Base-by-base conservation (phyloP, 345 rosid species). In the Eucalyptus camaldulensis region DNA sequence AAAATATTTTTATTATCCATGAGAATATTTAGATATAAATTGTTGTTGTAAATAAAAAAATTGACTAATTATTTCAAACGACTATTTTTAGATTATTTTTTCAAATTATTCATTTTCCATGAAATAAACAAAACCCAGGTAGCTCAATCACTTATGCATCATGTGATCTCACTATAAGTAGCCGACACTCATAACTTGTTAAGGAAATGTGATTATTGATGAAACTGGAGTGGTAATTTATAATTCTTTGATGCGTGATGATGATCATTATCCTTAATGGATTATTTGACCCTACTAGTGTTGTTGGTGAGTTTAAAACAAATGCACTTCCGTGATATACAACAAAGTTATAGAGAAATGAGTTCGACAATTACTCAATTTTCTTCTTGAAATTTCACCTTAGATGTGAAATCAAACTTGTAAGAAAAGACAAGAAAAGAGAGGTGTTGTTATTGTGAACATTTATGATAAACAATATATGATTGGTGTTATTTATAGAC, bases 51-150 rank as follows among this genome's bases (percentile, higher is more conserved):
- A 17, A 33, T 72, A 67, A 0, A 69, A 67, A 8, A 14, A 1
- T 62, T 7, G 80, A 8, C 43, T 65, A 33, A 3, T 16, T 8
- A 69, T 69, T 33, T 69, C 7, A 8, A 16, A 31, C 0, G 2
- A 14, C 1, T n/a, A 14, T 31, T 31, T 31, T 16, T 15, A 69
- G 11, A 67, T 1, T 15, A 4, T 31, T 15, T 67, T 31, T 31
- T 31, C 31, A 8, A 31, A 31, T 31, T 8, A 7, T 67, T 69
- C 2, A 33, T 8, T 33, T 16, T 69, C 10, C 2, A 8, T 9
- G 4, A 67, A 8, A 69, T 17, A 8, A 31, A 15, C 0, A 9
- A 1, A 31, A 1, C 22, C 1, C 5, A 0, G 5, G 0, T 0
- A 31, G 0, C 12, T 31, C 24, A 33, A 16, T 16, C 24, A 16